Conservation (phyloP, 371 early-diverging fungal genomes). For the Circinella umbellata region DNA sequence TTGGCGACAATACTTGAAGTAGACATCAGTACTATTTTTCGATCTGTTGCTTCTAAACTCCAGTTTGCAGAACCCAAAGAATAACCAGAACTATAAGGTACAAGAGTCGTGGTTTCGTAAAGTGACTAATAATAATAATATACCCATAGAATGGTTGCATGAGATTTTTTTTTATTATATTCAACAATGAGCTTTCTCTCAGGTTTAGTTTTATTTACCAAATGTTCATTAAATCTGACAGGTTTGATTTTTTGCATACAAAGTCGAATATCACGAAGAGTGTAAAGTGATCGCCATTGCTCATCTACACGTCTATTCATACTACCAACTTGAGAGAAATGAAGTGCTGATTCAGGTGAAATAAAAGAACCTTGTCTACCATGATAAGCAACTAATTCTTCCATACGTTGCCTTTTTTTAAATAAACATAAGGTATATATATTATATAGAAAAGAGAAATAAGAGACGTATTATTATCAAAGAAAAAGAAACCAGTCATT, state of each 20-base stretch:
- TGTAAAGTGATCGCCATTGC: slow-evolving; percentile 11
- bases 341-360: slow-evolving; percentile 25
- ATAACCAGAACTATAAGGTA: slow-evolving; percentile 70
- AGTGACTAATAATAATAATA: slow-evolving; percentile 24
- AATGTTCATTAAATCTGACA: slow-evolving; percentile 7
- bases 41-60: slow-evolving; percentile 66
- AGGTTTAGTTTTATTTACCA: not conserved
- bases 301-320: slow-evolving; percentile 4
- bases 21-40: slow-evolving; percentile 70
- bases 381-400: slow-evolving; percentile 65
- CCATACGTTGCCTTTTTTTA: slow-evolving; percentile 60
- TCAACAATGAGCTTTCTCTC: not conserved
- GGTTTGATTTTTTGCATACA: slow-evolving; percentile 11
- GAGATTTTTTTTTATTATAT: not conserved
- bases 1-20: slow-evolving; percentile 64
- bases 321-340: not conserved
- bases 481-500: no score
- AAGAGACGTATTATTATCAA: no score
- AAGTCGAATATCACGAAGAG: not conserved
- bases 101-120: slow-evolving; percentile 48
- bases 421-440: no score
- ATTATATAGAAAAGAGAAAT: no score
- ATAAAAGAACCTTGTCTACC: slow-evolving; percentile 33
- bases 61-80: slow-evolving; percentile 77
- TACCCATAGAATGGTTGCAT: no score